These are phyloP conservation scores for Phytophthora macrochlamydospora DNA, from an alignment of 352 stramenopile genomes.

Conservation along the genomic window DNA sequence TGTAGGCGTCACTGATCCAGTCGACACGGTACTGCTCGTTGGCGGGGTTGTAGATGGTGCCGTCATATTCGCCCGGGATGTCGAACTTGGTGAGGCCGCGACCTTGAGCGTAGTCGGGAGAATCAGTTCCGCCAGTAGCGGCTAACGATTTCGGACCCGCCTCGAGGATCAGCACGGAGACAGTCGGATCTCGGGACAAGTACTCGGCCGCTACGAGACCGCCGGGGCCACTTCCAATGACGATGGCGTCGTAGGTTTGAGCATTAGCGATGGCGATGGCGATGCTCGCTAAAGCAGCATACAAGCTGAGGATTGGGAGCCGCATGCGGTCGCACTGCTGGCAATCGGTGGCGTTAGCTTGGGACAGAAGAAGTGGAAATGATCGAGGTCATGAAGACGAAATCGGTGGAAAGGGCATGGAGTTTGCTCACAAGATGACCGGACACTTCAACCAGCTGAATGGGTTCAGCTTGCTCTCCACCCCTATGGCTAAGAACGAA, in stretches of 20 bases:
- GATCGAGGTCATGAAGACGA: background rate
- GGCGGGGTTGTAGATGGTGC: constrained; percentile 41
- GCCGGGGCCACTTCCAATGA: constrained; percentile 61
- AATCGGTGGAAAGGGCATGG: background rate
- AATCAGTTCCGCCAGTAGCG: constrained; percentile 51
- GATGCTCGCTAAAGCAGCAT: constrained; percentile 14
- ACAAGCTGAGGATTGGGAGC: constrained; percentile 1
- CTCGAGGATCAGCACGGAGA: constrained; percentile 68
- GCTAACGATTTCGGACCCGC: constrained; percentile 49
- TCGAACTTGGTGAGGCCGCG: constrained; percentile 67
- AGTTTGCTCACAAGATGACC: background rate
- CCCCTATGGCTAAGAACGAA: no score
- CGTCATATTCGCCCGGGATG: constrained; percentile 68
- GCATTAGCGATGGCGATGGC: constrained; percentile 3
- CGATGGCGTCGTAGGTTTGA: constrained; percentile 58
- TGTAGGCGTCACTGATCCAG: constrained; percentile 48
- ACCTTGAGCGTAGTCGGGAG: constrained; percentile 44
- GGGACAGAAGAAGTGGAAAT: background rate
- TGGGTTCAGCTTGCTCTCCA: no score
- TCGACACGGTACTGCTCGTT: constrained; percentile 60
- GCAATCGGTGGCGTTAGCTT: background rate
- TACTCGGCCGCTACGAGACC: constrained; percentile 66
- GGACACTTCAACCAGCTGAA: no score
- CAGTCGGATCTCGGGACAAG: constrained; percentile 48
- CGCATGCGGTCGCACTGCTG: constrained; percentile 9